Evolutionary conservation across 345 rosid species (phyloP).

Genomic region (Leavenworthia alabamica): DNA sequence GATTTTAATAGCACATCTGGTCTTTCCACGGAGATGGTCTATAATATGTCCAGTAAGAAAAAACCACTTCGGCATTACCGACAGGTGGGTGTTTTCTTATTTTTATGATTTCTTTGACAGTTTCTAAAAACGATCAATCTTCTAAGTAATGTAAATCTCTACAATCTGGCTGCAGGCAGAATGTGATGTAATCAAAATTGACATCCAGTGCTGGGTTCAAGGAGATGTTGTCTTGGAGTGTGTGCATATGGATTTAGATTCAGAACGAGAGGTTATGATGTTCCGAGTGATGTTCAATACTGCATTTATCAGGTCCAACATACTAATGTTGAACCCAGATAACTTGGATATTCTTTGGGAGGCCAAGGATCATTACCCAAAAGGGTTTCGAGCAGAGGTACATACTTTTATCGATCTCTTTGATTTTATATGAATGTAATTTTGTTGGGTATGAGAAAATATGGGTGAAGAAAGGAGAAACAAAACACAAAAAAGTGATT

Average conservation of each 20-base stretch:
- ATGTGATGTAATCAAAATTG: slow-evolving; percentile 93
- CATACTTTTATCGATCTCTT: slow-evolving; percentile 4
- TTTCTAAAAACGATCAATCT: not conserved
- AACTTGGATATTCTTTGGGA: slow-evolving; percentile 98
- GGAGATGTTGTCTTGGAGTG: slow-evolving; percentile 98
- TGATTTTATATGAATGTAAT: not conserved
- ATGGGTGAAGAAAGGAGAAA: slow-evolving; percentile 3
- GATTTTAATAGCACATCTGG: slow-evolving; percentile 51
- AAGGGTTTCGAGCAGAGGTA: slow-evolving; percentile 96
- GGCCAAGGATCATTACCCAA: slow-evolving; percentile 85
- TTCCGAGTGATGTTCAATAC: slow-evolving; percentile 96
- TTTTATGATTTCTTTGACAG: not conserved
- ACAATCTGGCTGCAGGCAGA: slow-evolving; percentile 59
- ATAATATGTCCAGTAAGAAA: slow-evolving; percentile 69
- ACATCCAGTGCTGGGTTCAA: slow-evolving; percentile 91
- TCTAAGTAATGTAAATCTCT: slow-evolving; percentile 9
- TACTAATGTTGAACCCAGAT: slow-evolving; percentile 85
- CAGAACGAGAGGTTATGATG: slow-evolving; percentile 97
- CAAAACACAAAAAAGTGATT: not conserved
- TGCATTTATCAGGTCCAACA: slow-evolving; percentile 95
- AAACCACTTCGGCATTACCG: slow-evolving; percentile 68
- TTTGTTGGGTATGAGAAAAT: slow-evolving; percentile 10
- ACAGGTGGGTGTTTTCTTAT: slow-evolving; percentile 47
- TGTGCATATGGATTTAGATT: slow-evolving; percentile 84
- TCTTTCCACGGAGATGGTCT: slow-evolving; percentile 85